Evolutionary conservation across 371 early-diverging fungal species (phyloP).

Genomic region (Mortierella sp.): DNA sequence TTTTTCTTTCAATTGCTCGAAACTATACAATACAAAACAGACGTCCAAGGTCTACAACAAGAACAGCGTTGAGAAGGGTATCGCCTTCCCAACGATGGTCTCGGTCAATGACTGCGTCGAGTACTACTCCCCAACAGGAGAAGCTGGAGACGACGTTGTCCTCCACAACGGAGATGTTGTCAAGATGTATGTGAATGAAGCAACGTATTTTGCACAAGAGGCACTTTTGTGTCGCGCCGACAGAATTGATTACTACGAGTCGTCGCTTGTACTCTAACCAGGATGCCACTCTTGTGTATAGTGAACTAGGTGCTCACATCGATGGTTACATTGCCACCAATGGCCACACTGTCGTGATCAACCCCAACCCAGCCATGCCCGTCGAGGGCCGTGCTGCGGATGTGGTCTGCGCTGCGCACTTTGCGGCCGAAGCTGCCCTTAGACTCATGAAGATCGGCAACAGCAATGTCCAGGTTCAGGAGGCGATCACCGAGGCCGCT

Average conservation of each 20-base stretch:
- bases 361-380: constrained; percentile 68
- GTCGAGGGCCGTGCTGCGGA: constrained; percentile 74
- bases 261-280: too few species aligned
- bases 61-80: constrained; percentile 80
- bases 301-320: constrained; percentile 92
- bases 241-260: too few species aligned
- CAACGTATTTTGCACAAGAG: too few species aligned
- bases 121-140: constrained; percentile 79
- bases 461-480: constrained; percentile 57
- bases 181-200: constrained; percentile 72
- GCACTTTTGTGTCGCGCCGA: too few species aligned
- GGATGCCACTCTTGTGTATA: constrained; percentile 19
- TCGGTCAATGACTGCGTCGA: constrained; percentile 84
- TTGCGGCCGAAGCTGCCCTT: constrained; percentile 80
- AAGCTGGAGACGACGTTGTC: constrained; percentile 59
- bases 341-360: constrained; percentile 88
- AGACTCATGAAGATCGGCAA: constrained; percentile 73
- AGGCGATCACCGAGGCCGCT: constrained; percentile 81
- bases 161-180: constrained; percentile 87
- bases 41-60: constrained; percentile 77
- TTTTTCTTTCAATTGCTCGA: background rate
- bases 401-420: constrained; percentile 84
- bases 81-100: constrained; percentile 88
- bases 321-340: constrained; percentile 92
- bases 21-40: constrained; percentile 57